phyloP scores from a whole-genome alignment of 306 rosid genomes.

The Cicer judaicum region DNA sequence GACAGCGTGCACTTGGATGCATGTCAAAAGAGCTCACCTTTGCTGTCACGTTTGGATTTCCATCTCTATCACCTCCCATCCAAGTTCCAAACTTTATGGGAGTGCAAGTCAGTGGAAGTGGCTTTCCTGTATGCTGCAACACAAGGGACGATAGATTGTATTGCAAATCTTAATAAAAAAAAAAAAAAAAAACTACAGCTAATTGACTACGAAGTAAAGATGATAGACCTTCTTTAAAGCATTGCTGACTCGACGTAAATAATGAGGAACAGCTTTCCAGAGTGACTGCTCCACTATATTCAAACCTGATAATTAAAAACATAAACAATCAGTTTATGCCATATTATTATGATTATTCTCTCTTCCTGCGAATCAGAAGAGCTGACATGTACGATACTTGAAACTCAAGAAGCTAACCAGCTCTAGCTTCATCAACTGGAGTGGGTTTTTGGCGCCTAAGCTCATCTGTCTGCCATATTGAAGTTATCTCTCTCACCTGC shows the following conservation, averaged over 20 bases:
- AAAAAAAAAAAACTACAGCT: slow-evolving; percentile 40
- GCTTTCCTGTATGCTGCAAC: slow-evolving; percentile 84
- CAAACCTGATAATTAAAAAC: slow-evolving; percentile 60
- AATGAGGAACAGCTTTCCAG: slow-evolving; percentile 98
- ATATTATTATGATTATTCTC: slow-evolving; percentile 27
- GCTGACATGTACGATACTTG: slow-evolving; percentile 35
- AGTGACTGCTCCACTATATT: slow-evolving; percentile 97
- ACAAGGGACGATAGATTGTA: slow-evolving; percentile 4
- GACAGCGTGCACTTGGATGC: slow-evolving; percentile 25
- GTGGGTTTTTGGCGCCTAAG: slow-evolving; percentile 92
- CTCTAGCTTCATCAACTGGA: slow-evolving; percentile 96
- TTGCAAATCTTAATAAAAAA: slow-evolving; percentile 18
- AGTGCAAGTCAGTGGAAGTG: slow-evolving; percentile 92
- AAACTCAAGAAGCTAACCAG: slow-evolving; percentile 60
- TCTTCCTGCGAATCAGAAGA: slow-evolving; percentile 29
- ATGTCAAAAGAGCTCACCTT: slow-evolving; percentile 58
- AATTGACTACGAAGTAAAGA: slow-evolving; percentile 39
- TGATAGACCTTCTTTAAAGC: slow-evolving; percentile 82
- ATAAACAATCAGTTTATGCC: neutral
- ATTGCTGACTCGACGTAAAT: slow-evolving; percentile 90
- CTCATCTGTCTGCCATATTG: slow-evolving; percentile 99
- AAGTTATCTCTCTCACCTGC: slow-evolving; percentile 92
- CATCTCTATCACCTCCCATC: slow-evolving; percentile 99
- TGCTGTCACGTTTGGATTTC: slow-evolving; percentile 93
- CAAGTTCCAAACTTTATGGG: slow-evolving; percentile 95